Base-by-base conservation (phyloP, 1,284 basidiomycete species). In the Melampsora abietis-canadensis region DNA sequence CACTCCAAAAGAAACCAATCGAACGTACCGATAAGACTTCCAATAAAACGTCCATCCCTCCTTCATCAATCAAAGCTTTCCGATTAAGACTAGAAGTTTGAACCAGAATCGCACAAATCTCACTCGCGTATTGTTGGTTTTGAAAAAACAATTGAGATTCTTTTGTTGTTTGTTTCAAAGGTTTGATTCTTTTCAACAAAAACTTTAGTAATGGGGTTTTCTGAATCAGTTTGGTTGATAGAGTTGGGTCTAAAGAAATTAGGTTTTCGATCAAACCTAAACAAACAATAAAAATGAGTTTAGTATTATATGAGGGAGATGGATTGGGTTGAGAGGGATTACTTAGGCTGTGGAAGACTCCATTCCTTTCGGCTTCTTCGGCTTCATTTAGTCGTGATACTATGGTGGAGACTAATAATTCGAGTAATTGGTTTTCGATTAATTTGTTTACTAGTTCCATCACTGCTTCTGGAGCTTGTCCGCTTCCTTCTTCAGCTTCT, bases 181-280 rank as follows among this genome's bases (percentile, higher is more conserved):
- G 83, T 78, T 88, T 86, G 68, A 95, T 86, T n/a, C 94, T 88
- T 34, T 87, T 84, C 59, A 98, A 82, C 6, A 96, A 83, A 92
- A 92, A 98, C 2, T 85, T 79, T 60, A 97, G 80, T 15, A 96
- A 84, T 10, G 84, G 86, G 0, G 94, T 96, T 76, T 89, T 88
- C 0, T 86, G 82, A 0, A 90, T 87, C 34, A 97, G 85, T 44
- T 85, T 84, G 19, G 86, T 85, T 6, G 91, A 87, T 19, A 95
- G 80, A 17, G 87, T 84, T 0, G 93, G 90, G 77, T 91, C 89
- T 80, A 95, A 90, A 2, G 91, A 90, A 15, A 98, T 82, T 15
- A 95, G 83, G 81, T 98, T 98, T 82, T 98, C 96, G 78, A 98
- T 91, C 63, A 94, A 88, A 40, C 92, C 92, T 91, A 10, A 31